A percentile compares a stretch with the other conserved stretches of the same genome.
Conservation (phyloP, 129 eudicot genomes). For the Lactuca sativa region DNA sequence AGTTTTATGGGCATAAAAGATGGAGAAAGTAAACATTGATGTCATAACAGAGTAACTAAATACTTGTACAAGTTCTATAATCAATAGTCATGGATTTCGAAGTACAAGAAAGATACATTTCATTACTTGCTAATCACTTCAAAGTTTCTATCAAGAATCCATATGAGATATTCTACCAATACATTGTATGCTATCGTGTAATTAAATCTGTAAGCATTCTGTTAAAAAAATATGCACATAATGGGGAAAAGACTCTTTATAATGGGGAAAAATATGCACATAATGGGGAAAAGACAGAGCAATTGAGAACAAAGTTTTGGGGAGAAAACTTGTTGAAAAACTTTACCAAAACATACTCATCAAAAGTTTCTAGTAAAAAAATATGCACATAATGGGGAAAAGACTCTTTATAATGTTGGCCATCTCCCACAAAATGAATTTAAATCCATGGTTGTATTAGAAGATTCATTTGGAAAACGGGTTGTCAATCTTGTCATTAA, state of each 20-base stretch:
- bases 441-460: constrained; percentile 71
- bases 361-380: constrained; percentile 65
- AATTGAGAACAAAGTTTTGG: constrained; percentile 54
- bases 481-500: constrained; percentile 23
- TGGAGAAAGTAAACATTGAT: constrained; percentile 38
- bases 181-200: constrained; percentile 58
- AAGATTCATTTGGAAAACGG: constrained; percentile 65
- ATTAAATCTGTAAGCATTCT: constrained; percentile 10
- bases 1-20: constrained; percentile 23
- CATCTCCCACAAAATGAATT: constrained; percentile 58
- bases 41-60: constrained; percentile 40
- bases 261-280: too few species aligned
- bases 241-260: too few species aligned
- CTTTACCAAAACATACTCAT: constrained; percentile 60
- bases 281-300: too few species aligned
- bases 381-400: constrained; percentile 84
- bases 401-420: constrained; percentile 71
- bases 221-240: too few species aligned
- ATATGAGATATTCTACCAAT: constrained; percentile 67
- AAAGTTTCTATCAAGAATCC: constrained; percentile 68
- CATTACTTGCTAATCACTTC: constrained; percentile 78
- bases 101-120: constrained; percentile 53
- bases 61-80: constrained; percentile 42
- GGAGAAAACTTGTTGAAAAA: constrained; percentile 66
- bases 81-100: constrained; percentile 74